Base-by-base conservation (phyloP, 1,284 basidiomycete species). In the Violaceomyces palustris region DNA sequence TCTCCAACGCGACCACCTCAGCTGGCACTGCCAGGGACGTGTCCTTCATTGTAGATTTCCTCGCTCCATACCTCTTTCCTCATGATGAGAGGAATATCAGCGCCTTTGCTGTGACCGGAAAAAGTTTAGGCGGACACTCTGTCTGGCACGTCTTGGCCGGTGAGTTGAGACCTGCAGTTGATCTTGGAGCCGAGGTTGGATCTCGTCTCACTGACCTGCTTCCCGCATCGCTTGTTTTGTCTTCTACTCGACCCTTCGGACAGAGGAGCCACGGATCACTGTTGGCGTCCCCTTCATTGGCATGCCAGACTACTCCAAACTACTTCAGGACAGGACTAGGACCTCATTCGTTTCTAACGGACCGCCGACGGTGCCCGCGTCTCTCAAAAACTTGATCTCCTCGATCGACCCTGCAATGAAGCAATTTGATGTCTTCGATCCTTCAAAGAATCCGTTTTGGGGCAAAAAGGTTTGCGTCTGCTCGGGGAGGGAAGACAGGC, bases 11-110 rank as follows among this genome's bases (percentile, higher is more conserved):
- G 28, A 18, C 28, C 35, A 29, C 33, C n/a, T n/a, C n/a, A n/a
- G 64, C 63, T 12, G 88, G 88, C 4, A 85, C 85, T 0, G 82
- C 83, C 3, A 77, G 79, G 35, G 90, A 93, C 64, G 79, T 88
- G 7, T 83, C 83, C 0, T 83, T 85, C 74, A 71, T 93, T 45
- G 84, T 91, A 51, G 86, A 90, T 69, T 85, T 88, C 66, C 77
- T 93, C 3, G 81, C 84, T 0, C 70, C 83, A 1, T 87, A 85
- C 71, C 74, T 93, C 18, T 93, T 86, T 68, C 88, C 88, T 0
- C 65, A 76, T 17, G 82, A 77, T 11, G 83, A 90, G 56, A 77
- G 82, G 10, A 71, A 63, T 5, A 80, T 93, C 30, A 77, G 76
- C 3, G 78, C 82, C 48, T 92, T 83, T 82, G 81, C 82, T 26